Percentiles rank a stretch among this genome's conserved stretches.
Evolutionary conservation across 345 rosid species (phyloP).

Genomic region (Citrus maxima): DNA sequence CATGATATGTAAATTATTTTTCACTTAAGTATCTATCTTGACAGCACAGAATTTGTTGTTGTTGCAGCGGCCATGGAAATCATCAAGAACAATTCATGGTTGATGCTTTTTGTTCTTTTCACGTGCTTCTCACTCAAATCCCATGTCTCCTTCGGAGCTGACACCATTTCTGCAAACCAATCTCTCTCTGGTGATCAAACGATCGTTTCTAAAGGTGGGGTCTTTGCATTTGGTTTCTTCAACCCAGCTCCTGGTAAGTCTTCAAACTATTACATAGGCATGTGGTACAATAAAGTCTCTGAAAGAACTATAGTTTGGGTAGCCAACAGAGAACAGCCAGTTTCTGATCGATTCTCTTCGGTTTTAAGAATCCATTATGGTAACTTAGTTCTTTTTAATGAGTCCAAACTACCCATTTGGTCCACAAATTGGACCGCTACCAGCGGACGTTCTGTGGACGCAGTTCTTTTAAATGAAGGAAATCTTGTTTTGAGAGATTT

Average conservation of each 20-base stretch:
- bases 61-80: conserved; percentile 9
- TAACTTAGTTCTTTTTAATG: conserved; percentile 61
- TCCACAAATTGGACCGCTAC: conserved; percentile 49
- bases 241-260: conserved; percentile 35
- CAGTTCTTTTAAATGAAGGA: conserved; percentile 42
- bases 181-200: conserved; percentile 62
- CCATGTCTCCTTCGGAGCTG: conserved; percentile 38
- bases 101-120: conserved; percentile 21
- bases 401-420: conserved; percentile 48
- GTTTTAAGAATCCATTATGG: conserved; percentile 56
- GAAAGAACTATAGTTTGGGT: conserved; percentile 51
- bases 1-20: not conserved
- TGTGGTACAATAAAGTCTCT: conserved; percentile 53
- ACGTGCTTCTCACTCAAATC: conserved; percentile 23
- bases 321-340: conserved; percentile 64
- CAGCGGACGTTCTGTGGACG: not conserved
- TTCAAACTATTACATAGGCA: conserved; percentile 64
- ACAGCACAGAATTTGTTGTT: not conserved
- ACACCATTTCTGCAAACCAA: conserved; percentile 44
- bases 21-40: not conserved
- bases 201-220: conserved; percentile 40
- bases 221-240: conserved; percentile 68
- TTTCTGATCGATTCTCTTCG: conserved; percentile 39
- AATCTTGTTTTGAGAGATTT: conserved; percentile 39
- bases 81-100: conserved; percentile 13